Conservation (phyloP, 1,139 yeast genomes). For the Suhomyces maxii region DNA sequence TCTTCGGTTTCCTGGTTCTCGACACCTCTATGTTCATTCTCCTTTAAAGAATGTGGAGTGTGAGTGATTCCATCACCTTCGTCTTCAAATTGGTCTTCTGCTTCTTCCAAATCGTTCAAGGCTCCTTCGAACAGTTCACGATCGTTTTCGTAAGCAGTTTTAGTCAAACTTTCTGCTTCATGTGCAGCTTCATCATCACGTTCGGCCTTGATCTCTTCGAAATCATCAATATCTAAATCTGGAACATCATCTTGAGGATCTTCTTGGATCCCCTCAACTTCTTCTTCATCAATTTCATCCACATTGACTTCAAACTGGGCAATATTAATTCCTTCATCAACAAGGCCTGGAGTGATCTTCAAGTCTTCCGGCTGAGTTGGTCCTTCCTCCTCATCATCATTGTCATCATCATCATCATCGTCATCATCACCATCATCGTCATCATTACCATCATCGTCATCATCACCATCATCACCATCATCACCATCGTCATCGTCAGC, state of each 20-base stretch:
- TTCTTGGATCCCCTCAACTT: not conserved
- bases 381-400: not conserved
- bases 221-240: not conserved
- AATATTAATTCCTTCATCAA: too few relatives aligned
- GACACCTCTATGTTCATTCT: not conserved
- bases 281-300: not conserved
- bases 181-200: slow-evolving; percentile 1
- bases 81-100: not conserved
- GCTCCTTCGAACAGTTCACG: not conserved
- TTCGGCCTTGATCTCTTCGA: not conserved
- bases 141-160: not conserved
- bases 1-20: not conserved
- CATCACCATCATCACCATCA: too few relatives aligned
- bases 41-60: not conserved
- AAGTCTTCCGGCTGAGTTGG: not conserved
- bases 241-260: not conserved
- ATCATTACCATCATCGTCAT: slow-evolving; percentile 11
- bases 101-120: not conserved
- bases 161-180: not conserved
- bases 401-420: not conserved
- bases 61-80: not conserved
- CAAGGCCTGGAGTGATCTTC: too few relatives aligned
- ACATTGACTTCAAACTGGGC: not conserved
- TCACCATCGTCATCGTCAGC: too few relatives aligned
- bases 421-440: not conserved